A percentile compares a stretch with the other conserved stretches of the same genome.
Evolutionary conservation across 148 eudicot species (phyloP).

Genomic region (Suaeda aralocaspica): DNA sequence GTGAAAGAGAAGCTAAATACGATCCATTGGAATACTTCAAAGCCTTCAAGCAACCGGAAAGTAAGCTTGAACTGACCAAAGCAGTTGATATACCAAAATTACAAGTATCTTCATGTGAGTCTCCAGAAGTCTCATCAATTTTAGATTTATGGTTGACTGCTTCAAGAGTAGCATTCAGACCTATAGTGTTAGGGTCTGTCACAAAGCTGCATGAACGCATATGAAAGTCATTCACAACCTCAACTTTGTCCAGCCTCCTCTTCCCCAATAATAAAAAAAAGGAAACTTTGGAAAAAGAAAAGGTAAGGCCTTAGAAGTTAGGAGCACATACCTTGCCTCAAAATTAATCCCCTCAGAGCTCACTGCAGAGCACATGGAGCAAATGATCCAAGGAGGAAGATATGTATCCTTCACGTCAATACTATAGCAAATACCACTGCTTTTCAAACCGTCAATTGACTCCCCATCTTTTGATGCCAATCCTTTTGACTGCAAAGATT

Average conservation of each 20-base stretch:
- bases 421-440: constrained; percentile 60
- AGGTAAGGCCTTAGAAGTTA: not conserved
- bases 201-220: constrained; percentile 55
- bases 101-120: constrained; percentile 25
- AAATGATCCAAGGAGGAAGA: constrained; percentile 82
- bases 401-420: constrained; percentile 70
- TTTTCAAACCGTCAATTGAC: constrained; percentile 36
- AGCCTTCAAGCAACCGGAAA: constrained; percentile 51
- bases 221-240: not conserved
- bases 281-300: not conserved
- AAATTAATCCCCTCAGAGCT: constrained; percentile 51
- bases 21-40: constrained; percentile 57
- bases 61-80: constrained; percentile 35
- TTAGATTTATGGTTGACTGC: constrained; percentile 24
- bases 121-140: constrained; percentile 30
- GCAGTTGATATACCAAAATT: constrained; percentile 51
- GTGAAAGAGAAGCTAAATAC: constrained; percentile 51
- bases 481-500: constrained; percentile 35
- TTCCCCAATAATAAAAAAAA: not conserved
- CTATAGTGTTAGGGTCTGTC: constrained; percentile 54
- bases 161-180: constrained; percentile 69
- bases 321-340: constrained; percentile 61
- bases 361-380: constrained; percentile 53
- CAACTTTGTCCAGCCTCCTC: not conserved
- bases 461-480: constrained; percentile 31